Evolutionary conservation across 192 early-diverging fungal species (phyloP).

Genomic region (Borealophlyctis nickersoniae): DNA sequence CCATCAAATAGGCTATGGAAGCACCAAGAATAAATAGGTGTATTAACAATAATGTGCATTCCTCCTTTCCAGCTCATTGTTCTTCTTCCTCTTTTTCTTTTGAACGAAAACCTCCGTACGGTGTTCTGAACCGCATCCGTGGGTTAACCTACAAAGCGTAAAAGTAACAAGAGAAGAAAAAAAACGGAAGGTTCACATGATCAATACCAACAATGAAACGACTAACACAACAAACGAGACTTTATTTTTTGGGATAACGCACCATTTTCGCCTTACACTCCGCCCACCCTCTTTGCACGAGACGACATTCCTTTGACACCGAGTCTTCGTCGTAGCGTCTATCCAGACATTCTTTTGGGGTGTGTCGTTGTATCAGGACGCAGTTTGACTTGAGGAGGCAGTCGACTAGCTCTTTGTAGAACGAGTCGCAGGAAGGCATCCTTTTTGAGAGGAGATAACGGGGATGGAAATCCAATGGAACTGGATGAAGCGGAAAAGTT

Average conservation of each 20-base stretch:
- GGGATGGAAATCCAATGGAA: no score
- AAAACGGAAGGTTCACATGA: no score
- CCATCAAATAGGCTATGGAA: no score
- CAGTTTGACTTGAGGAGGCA: constrained; percentile 21
- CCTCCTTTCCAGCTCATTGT: no score
- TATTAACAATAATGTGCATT: no score
- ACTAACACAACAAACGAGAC: not conserved
- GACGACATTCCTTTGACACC: constrained; percentile 17
- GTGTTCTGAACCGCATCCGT: constrained; percentile 22
- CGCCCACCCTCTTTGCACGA: constrained; percentile 18
- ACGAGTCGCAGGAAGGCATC: constrained; percentile 28
- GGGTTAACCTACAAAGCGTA: constrained; percentile 22
- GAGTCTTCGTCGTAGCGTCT: constrained; percentile 14
- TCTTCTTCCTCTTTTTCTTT: constrained; percentile 16
- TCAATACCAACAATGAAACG: not conserved
- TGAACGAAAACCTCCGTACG: constrained; percentile 19
- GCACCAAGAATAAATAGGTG: no score
- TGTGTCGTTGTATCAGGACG: constrained; percentile 16
- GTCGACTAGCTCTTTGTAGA: constrained; percentile 19
- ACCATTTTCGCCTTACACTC: constrained; percentile 27
- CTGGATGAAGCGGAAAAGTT: no score
- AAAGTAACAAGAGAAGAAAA: not conserved
- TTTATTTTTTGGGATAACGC: no score
- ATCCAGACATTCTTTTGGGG: constrained; percentile 19
- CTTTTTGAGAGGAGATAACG: no score